These are phyloP conservation scores for Phlyctochytrium planicorne DNA, from an alignment of 192 early-diverging fungal species.

Conservation along the genomic window DNA sequence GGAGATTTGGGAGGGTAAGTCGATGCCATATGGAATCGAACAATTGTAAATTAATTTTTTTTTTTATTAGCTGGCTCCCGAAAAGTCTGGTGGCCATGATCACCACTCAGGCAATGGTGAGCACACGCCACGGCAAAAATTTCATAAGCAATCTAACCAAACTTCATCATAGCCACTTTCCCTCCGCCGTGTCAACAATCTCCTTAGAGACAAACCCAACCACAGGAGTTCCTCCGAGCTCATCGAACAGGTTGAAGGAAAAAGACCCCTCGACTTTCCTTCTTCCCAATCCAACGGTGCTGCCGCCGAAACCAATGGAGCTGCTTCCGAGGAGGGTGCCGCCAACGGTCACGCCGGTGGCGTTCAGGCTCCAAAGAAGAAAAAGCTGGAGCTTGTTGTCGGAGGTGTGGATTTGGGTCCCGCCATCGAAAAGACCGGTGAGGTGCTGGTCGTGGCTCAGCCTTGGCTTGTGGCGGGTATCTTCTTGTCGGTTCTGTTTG, in stretches of 20 bases:
- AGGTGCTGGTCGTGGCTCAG: slow-evolving; percentile 3
- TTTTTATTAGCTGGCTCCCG: no score
- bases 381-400: neutral
- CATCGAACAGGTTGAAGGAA: slow-evolving; percentile 4
- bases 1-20: slow-evolving; percentile 51
- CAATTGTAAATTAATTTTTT: no score
- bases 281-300: neutral
- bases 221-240: slow-evolving; percentile 9
- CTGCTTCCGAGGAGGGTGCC: neutral
- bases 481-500: neutral
- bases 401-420: neutral
- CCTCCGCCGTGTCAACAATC: slow-evolving; percentile 27
- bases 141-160: slow-evolving; percentile 28
- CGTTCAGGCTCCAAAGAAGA: neutral
- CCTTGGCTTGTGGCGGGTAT: neutral
- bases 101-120: slow-evolving; percentile 42
- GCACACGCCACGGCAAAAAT: no score
- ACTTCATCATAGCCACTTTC: neutral
- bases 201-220: slow-evolving; percentile 20
- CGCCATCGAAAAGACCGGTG: neutral
- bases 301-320: neutral
- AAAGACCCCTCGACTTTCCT: neutral
- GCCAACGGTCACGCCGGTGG: neutral
- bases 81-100: slow-evolving; percentile 35
- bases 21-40: no score